Base-by-base conservation (phyloP, 495 filamentous ascomycete species). In the Bombardia bombarda region DNA sequence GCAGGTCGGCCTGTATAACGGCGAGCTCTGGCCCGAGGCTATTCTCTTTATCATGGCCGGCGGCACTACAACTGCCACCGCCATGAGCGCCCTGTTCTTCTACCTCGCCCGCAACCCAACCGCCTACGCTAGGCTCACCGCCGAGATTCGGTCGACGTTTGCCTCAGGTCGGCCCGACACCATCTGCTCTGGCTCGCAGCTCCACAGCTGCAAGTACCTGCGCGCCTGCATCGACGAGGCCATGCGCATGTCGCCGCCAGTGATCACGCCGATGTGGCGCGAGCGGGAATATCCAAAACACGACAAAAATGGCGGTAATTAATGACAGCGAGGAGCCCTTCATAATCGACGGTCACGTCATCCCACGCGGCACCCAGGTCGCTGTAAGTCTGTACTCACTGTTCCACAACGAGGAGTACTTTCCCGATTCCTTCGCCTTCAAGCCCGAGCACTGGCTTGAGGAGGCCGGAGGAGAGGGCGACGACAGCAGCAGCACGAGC, bases 201-300 rank as follows among this genome's bases (percentile, higher is more conserved):
- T 82, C 0, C 58, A 67, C 14, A 68, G 72, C 2, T 56, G 74
- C 20, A 65, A 67, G 53, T 69, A 74, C 42, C 56, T 62, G 5
- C 63, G 60, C 16, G 66, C 65, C 6, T 63, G 70, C 52, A 72
- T 83, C 43, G 77, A 82, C 44, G 81, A 84, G 47, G 49, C 72
- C 3, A 57, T 84, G 55, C 70, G 81, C 20, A 56, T 83, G 40
- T 66, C 69, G 3, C 78, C 79, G 13, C 60, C 78, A 2, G 69
- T 76, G 0, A 48, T 58, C 5, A 66, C 61, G 14, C 52, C 61
- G 1, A 51, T 80, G 2, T 71, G 73, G 16, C 68, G 78, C 2
- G 50, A 65, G 37, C 25, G n/a, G 32, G 14, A 48, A 4, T n/a
- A 12, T 8, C 4, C 25, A 8, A 70, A n/a, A n/a, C n/a, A n/a